Evolutionary conservation across 352 stramenopile genomes (phyloP).

Genomic region (Phytophthora citrophthora): DNA sequence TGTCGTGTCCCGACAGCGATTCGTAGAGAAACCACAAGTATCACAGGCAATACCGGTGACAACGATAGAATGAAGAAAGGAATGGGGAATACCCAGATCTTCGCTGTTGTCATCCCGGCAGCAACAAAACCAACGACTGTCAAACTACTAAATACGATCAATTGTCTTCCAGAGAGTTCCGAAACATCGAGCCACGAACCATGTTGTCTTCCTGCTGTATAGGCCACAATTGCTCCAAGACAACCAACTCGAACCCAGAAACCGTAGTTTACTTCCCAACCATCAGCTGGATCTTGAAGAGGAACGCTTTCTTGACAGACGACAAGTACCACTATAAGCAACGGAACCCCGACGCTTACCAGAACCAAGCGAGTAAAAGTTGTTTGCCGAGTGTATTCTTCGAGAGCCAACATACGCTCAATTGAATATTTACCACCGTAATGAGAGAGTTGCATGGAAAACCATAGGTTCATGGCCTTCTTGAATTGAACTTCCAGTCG

Average conservation of each 20-base stretch:
- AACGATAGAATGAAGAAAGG: slow-evolving; percentile 5
- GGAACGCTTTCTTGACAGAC: not conserved
- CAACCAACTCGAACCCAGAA: slow-evolving; percentile 14
- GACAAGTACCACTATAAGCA: not conserved
- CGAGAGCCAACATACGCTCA: slow-evolving; percentile 15
- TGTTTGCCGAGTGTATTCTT: slow-evolving; percentile 15
- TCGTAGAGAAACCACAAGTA: not conserved
- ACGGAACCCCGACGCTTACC: not conserved
- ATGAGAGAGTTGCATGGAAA: slow-evolving; percentile 8
- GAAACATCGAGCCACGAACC: not conserved
- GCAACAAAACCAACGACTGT: slow-evolving; percentile 2
- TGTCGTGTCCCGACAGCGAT: not conserved
- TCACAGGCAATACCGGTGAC: not conserved
- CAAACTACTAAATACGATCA: not conserved
- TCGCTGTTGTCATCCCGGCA: not conserved
- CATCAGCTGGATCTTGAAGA: not conserved
- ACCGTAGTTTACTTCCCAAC: slow-evolving; percentile 7
- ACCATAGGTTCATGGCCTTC: slow-evolving; percentile 1
- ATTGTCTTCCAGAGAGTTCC: not conserved
- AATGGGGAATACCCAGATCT: slow-evolving; percentile 11
- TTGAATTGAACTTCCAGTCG: not conserved
- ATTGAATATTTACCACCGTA: slow-evolving; percentile 21
- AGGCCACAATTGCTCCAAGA: slow-evolving; percentile 3
- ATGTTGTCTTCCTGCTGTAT: not conserved
- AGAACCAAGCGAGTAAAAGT: not conserved